Conservation (phyloP, 768 basidiomycete species). For the Collybia sordida region DNA sequence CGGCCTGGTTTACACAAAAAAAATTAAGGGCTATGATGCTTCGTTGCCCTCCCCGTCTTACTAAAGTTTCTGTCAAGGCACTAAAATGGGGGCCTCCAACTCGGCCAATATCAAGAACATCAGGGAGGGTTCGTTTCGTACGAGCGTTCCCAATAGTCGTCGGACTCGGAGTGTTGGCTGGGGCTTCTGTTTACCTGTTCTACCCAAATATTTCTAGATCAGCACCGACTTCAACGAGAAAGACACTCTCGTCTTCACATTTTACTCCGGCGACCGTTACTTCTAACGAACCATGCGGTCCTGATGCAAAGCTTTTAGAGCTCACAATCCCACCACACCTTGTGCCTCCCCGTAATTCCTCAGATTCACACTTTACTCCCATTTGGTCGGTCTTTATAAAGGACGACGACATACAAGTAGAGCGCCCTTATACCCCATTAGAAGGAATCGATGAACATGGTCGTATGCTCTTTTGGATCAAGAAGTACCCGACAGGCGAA, state of each 20-base stretch:
- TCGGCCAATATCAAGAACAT: not conserved
- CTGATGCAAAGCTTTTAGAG: constrained; percentile 64
- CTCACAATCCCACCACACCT: constrained; percentile 51
- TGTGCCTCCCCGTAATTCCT: constrained; percentile 23
- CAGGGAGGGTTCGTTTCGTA: not conserved
- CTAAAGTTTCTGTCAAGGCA: no score
- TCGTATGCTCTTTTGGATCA: constrained; percentile 77
- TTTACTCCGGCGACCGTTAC: constrained; percentile 63
- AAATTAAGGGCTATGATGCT: no score
- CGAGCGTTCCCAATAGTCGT: constrained; percentile 5
- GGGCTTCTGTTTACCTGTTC: constrained; percentile 50
- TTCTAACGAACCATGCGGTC: constrained; percentile 50
- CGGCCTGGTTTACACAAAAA: no score
- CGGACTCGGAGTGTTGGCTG: constrained; percentile 25
- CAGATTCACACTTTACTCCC: constrained; percentile 27
- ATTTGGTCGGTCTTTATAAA: constrained; percentile 83
- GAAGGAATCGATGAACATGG: constrained; percentile 68
- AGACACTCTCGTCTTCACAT: constrained; percentile 44
- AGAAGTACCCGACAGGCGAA: constrained; percentile 75
- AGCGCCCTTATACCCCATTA: constrained; percentile 82
- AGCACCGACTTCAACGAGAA: constrained; percentile 37
- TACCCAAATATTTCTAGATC: constrained; percentile 47
- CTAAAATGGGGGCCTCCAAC: not conserved
- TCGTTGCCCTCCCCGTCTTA: no score
- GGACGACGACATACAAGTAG: constrained; percentile 87